Conservation (phyloP, 306 rosid species). For the Argentina anserina region DNA sequence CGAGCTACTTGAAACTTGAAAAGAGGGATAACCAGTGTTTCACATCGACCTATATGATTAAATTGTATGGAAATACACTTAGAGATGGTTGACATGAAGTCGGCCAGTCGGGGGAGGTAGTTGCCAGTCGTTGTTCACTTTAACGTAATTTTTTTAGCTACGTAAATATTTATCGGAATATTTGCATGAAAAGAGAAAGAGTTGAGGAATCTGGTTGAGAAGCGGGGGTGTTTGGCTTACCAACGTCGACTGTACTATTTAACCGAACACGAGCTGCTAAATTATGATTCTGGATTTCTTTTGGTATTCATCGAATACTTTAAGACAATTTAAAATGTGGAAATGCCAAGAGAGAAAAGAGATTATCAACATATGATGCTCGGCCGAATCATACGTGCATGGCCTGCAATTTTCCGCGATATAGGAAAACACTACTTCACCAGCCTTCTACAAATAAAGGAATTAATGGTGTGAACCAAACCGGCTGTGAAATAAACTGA, state of each 20-base stretch:
- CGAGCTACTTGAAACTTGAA: neutral
- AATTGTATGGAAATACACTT: neutral
- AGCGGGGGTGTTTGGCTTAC: conserved; percentile 37
- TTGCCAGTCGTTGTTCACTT: conserved; percentile 13
- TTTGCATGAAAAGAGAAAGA: conserved; percentile 6
- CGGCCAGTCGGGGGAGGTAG: conserved; percentile 21
- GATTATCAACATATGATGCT: neutral
- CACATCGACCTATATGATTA: neutral
- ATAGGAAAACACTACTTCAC: neutral
- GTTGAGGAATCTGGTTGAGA: conserved; percentile 22
- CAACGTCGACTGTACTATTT: conserved; percentile 17
- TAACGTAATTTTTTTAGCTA: neutral
- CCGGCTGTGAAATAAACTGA: neutral
- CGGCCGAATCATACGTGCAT: neutral
- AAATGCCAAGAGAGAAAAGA: neutral
- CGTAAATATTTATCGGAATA: conserved; percentile 4
- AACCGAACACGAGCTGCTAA: neutral
- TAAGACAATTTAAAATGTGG: neutral
- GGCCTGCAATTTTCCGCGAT: neutral
- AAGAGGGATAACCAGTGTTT: neutral
- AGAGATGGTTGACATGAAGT: conserved; percentile 12
- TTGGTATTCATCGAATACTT: neutral
- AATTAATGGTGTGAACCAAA: neutral
- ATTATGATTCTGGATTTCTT: neutral
- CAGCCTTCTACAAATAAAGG: neutral